A percentile compares a stretch with the other conserved stretches of the same genome.
These are phyloP conservation scores for Cephaloascus albidus DNA, from an alignment of 805 yeast genomes.

Conservation along the genomic window DNA sequence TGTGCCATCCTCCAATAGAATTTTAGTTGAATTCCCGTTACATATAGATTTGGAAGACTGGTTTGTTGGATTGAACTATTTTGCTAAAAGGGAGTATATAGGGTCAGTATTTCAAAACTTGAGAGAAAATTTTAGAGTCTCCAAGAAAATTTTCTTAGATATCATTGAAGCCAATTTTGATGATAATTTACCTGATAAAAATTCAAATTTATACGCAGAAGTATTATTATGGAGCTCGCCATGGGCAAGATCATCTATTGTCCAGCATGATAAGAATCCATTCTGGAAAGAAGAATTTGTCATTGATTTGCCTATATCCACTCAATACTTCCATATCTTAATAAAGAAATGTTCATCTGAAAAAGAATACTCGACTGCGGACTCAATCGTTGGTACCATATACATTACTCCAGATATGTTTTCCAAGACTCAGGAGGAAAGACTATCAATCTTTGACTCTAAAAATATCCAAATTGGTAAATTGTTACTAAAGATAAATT, in stretches of 20 bases:
- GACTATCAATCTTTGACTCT: slow-evolving; percentile 34
- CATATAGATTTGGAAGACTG: slow-evolving; percentile 70
- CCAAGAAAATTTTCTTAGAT: slow-evolving; percentile 44
- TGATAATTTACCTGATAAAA: slow-evolving; percentile 3
- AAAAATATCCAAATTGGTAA: slow-evolving; percentile 45
- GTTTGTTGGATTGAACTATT: slow-evolving; percentile 59
- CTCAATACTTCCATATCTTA: slow-evolving; percentile 40
- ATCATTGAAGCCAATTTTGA: slow-evolving; percentile 58
- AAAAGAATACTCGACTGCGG: slow-evolving; percentile 19
- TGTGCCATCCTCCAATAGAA: slow-evolving; percentile 14
- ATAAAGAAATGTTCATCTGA: slow-evolving; percentile 20
- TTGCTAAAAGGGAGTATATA: slow-evolving; percentile 49
- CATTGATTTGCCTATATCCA: slow-evolving; percentile 48
- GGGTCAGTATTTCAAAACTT: slow-evolving; percentile 13
- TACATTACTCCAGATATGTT: slow-evolving; percentile 44
- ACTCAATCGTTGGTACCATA: slow-evolving; percentile 42
- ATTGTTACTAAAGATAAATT: slow-evolving; percentile 38
- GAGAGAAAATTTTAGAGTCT: slow-evolving; percentile 35
- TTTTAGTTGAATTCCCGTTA: slow-evolving; percentile 54
- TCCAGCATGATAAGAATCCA: slow-evolving; percentile 39
- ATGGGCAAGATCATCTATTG: slow-evolving; percentile 72
- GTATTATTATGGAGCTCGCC: slow-evolving; percentile 62
- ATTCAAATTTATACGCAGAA: slow-evolving; percentile 49
- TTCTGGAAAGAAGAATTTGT: slow-evolving; percentile 80
- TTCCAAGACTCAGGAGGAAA: slow-evolving; percentile 17